These are phyloP conservation scores for Rubia balearica DNA, from an alignment of 305 asterid species.

Conservation along the genomic window DNA sequence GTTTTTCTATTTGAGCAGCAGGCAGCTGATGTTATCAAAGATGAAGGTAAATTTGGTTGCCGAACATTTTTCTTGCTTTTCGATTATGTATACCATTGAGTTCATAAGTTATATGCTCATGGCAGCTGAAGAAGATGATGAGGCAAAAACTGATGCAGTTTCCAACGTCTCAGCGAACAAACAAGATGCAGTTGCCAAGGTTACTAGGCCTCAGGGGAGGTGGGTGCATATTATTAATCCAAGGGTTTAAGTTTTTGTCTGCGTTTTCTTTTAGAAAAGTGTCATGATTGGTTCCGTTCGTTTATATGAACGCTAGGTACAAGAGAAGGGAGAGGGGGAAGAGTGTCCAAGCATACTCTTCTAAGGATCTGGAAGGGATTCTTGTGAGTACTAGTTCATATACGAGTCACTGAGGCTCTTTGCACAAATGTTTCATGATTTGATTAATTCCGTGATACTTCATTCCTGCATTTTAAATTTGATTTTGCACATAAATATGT, in stretches of 20 bases:
- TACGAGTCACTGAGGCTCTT: not conserved
- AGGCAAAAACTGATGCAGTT: constrained; percentile 16
- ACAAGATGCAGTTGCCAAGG: constrained; percentile 37
- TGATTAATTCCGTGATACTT: too few species aligned
- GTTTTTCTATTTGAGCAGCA: constrained; percentile 41
- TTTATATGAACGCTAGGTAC: constrained; percentile 38
- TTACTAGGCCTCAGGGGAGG: constrained; percentile 93
- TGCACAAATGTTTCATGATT: not conserved
- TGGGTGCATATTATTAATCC: constrained; percentile 17
- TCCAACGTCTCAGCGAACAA: constrained; percentile 25
- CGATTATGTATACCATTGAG: constrained; percentile 4
- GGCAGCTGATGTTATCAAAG: constrained; percentile 39
- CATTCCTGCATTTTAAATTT: not conserved
- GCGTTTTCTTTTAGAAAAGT: not conserved
- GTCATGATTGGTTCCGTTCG: not conserved
- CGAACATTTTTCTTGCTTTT: not conserved
- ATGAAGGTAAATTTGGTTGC: constrained; percentile 39
- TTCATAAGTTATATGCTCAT: constrained; percentile 16
- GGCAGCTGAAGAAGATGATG: constrained; percentile 40
- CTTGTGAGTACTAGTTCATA: constrained; percentile 48
- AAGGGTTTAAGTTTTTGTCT: not conserved
- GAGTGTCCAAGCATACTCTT: constrained; percentile 62
- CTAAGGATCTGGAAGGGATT: constrained; percentile 92
- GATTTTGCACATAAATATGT: constrained; percentile 10
- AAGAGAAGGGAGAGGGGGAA: constrained; percentile 88